These are phyloP conservation scores for Cucurbita ficifolia DNA, from an alignment of 306 rosid genomes.

Conservation along the genomic window DNA sequence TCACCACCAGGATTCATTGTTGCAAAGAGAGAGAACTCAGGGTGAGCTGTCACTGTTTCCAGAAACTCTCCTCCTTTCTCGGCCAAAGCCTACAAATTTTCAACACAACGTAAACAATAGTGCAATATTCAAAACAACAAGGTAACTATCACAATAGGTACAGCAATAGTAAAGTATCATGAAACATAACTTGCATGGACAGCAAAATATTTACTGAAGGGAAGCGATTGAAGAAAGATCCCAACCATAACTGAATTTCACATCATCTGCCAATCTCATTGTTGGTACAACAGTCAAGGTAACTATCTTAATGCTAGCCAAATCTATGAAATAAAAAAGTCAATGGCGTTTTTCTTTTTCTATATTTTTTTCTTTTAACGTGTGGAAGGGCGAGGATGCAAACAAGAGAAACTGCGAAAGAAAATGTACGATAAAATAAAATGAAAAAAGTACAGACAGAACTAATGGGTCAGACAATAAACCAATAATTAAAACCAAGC, in stretches of 20 bases:
- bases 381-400: not conserved
- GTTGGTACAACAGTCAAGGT: not conserved
- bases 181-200: not conserved
- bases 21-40: conserved; percentile 66
- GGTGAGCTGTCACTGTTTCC: conserved; percentile 56
- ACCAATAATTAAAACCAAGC: not conserved
- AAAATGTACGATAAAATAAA: not conserved
- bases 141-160: not conserved
- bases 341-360: not conserved
- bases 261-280: not conserved
- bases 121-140: not conserved
- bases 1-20: conserved; percentile 99
- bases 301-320: not conserved
- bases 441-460: not conserved
- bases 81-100: conserved; percentile 54
- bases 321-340: not conserved
- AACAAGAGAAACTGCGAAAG: not conserved
- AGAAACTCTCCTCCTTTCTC: conserved; percentile 80
- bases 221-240: not conserved
- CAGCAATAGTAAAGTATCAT: not conserved
- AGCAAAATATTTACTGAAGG: not conserved
- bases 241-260: not conserved
- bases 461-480: not conserved
- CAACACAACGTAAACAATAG: not conserved
- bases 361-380: not conserved